Percentiles rank a stretch among this genome's conserved stretches.
phyloP scores from a whole-genome alignment of 2,329 filamentous ascomycete species.

The Fusarium albosuccineum region DNA sequence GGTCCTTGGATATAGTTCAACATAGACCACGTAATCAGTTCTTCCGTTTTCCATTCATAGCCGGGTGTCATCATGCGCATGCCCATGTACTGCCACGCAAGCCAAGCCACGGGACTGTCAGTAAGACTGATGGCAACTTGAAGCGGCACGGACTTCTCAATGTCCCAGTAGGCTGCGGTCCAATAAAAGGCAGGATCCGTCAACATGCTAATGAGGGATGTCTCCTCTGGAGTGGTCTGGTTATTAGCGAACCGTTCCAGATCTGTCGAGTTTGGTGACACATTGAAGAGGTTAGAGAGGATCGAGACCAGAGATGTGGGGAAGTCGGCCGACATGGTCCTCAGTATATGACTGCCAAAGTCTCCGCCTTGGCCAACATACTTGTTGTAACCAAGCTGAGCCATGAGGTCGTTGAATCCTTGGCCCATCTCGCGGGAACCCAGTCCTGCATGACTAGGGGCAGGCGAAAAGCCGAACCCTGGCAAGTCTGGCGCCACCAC shows the following conservation, averaged over 20 bases:
- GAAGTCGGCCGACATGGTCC: constrained; percentile 12
- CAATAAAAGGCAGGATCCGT: not conserved
- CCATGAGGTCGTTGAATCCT: constrained; percentile 56
- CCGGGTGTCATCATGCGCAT: constrained; percentile 18
- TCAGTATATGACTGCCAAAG: constrained; percentile 41
- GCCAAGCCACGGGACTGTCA: constrained; percentile 26
- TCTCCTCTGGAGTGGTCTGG: constrained; percentile 13
- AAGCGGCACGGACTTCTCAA: constrained; percentile 13
- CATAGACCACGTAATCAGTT: constrained; percentile 26
- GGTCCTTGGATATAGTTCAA: constrained; percentile 34
- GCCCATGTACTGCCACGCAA: constrained; percentile 26
- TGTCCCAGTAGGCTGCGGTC: constrained; percentile 15
- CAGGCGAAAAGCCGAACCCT: constrained; percentile 59
- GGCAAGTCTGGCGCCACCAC: constrained; percentile 60
- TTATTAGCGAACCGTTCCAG: not conserved
- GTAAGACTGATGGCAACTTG: constrained; percentile 7
- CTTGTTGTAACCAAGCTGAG: constrained; percentile 52
- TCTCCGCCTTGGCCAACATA: constrained; percentile 53
- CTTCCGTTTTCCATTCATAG: constrained; percentile 17
- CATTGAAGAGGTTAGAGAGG: constrained; percentile 9
- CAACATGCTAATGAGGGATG: not conserved
- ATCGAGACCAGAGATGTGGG: constrained; percentile 7
- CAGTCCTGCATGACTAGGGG: constrained; percentile 45
- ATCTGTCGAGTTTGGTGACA: constrained; percentile 10
- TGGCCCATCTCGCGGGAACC: constrained; percentile 46